Evolutionary conservation across 2,329 filamentous ascomycete species (phyloP).

Genomic region (Ascochyta clinopodiicola): DNA sequence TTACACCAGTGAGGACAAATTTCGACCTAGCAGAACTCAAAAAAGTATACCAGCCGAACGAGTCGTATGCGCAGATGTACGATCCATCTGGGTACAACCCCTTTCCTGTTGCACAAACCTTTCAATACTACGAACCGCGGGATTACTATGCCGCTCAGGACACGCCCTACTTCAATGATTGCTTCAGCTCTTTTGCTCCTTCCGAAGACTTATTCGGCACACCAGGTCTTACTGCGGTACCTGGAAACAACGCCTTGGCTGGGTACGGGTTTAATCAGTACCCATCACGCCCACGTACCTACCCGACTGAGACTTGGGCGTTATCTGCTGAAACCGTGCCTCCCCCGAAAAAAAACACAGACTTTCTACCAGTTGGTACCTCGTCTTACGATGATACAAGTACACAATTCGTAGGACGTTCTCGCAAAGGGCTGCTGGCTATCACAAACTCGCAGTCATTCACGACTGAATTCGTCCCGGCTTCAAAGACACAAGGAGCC

Average conservation of each 20-base stretch:
- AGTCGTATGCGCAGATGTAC: neutral
- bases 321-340: neutral
- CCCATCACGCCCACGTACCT: neutral
- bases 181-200: neutral
- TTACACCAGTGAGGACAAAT: neutral
- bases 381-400: neutral
- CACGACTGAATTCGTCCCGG: neutral
- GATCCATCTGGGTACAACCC: neutral
- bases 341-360: neutral
- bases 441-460: neutral
- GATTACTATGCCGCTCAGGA: conserved; percentile 5
- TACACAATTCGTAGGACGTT: neutral
- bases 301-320: neutral
- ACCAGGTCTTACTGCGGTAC: conserved; percentile 1
- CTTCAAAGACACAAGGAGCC: neutral
- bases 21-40: neutral
- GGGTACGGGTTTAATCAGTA: neutral
- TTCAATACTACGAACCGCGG: conserved; percentile 2
- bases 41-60: neutral
- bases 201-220: neutral
- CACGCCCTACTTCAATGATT: conserved; percentile 4
- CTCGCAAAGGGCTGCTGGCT: neutral
- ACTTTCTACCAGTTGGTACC: neutral
- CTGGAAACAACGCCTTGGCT: neutral
- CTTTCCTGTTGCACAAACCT: neutral